phyloP scores from a whole-genome alignment of 495 filamentous ascomycete genomes.

The Sordaria brevicollis region DNA sequence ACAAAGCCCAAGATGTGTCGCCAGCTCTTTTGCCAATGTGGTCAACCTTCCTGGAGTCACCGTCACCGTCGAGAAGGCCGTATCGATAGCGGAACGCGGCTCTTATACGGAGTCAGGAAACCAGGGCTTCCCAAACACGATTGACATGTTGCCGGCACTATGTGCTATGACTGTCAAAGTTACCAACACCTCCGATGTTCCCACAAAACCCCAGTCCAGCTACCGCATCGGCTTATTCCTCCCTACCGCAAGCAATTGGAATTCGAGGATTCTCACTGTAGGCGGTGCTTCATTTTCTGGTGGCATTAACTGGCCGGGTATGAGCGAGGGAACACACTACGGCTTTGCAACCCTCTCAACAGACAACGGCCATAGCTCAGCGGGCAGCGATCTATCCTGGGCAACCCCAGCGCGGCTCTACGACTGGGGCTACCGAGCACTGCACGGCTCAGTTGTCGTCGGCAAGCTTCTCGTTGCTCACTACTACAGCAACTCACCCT shows the following conservation, averaged over 20 bases:
- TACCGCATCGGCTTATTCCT: constrained; percentile 44
- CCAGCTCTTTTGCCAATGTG: constrained; percentile 6
- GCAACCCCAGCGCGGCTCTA: constrained; percentile 28
- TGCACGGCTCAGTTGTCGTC: constrained; percentile 38
- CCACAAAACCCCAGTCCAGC: constrained; percentile 25
- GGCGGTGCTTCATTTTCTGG: constrained; percentile 39
- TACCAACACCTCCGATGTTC: constrained; percentile 14
- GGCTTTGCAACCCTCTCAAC: constrained; percentile 47
- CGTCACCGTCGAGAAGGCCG: constrained; percentile 19
- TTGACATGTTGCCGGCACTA: constrained; percentile 33
- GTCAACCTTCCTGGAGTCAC: constrained; percentile 10
- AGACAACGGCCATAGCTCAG: constrained; percentile 45
- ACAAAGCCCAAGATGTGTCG: constrained; percentile 3
- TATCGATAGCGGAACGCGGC: constrained; percentile 20
- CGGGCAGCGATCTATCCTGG: constrained; percentile 34
- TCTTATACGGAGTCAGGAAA: constrained; percentile 23
- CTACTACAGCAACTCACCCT: constrained; percentile 33
- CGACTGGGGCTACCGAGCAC: constrained; percentile 40
- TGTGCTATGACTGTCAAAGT: constrained; percentile 42
- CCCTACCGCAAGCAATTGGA: constrained; percentile 33
- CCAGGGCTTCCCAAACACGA: constrained; percentile 31
- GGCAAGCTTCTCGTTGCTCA: constrained; percentile 31
- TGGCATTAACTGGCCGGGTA: constrained; percentile 39
- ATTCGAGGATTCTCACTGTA: constrained; percentile 27
- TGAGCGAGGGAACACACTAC: constrained; percentile 17